Percentiles rank a stretch among this genome's conserved stretches.
Conservation (phyloP, 345 rosid genomes). For the Crucihimalaya himalaica region DNA sequence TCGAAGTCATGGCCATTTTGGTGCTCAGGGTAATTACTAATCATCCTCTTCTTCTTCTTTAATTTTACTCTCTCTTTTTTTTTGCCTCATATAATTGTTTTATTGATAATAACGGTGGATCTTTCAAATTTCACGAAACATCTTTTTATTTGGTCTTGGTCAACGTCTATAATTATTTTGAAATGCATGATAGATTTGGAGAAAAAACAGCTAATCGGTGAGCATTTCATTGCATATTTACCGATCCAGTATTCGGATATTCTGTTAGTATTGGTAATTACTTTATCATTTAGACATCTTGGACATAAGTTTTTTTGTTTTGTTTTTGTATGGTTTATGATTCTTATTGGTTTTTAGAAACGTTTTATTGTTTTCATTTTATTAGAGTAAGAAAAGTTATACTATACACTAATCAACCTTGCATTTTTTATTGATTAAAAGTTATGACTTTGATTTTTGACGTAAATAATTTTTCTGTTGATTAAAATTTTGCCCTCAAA, state of each 20-base stretch:
- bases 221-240: conserved; percentile 17
- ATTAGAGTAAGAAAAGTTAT: background rate
- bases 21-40: conserved; percentile 49
- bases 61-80: background rate
- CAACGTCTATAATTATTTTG: conserved; percentile 26
- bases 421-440: background rate
- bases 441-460: background rate
- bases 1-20: conserved; percentile 66
- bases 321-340: conserved; percentile 18
- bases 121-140: background rate
- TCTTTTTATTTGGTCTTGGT: background rate
- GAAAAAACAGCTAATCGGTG: background rate
- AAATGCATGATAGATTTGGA: conserved; percentile 6
- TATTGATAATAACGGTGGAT: background rate
- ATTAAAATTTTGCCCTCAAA: background rate
- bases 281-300: background rate
- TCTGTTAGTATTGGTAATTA: conserved; percentile 19
- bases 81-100: background rate
- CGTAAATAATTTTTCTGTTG: background rate
- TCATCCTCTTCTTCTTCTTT: background rate
- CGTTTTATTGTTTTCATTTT: background rate
- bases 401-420: background rate
- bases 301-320: background rate
- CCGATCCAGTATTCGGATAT: conserved; percentile 29
- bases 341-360: background rate